phyloP scores from a whole-genome alignment of 768 basidiomycete genomes.

The Mycena filopes region DNA sequence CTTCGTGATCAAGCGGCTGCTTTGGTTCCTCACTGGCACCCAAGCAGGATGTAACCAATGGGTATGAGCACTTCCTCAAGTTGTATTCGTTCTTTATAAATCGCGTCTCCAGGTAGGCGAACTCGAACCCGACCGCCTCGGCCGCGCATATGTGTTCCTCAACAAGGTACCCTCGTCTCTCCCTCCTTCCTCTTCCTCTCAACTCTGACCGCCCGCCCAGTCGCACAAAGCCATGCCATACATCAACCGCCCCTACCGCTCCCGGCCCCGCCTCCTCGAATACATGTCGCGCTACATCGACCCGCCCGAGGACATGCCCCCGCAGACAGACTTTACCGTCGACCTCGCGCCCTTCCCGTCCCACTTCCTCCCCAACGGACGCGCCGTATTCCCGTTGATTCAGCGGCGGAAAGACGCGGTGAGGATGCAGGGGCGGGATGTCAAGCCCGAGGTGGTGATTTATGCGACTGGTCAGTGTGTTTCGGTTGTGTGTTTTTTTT shows the following conservation, averaged over 20 bases:
- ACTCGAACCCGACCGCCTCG: conserved; percentile 61
- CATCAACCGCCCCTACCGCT: conserved; percentile 66
- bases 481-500: neutral
- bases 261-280: conserved; percentile 54
- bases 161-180: conserved; percentile 54
- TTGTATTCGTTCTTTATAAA: neutral
- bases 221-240: conserved; percentile 69
- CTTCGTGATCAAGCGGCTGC: conserved; percentile 66
- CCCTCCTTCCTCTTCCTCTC: neutral
- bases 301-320: conserved; percentile 59
- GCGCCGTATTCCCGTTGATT: conserved; percentile 54
- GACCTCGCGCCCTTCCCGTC: conserved; percentile 69
- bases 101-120: conserved; percentile 55
- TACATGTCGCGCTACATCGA: conserved; percentile 67
- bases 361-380: conserved; percentile 53
- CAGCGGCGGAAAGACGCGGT: conserved; percentile 54
- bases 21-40: conserved; percentile 72
- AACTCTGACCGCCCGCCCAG: conserved; percentile 36
- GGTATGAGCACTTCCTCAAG: conserved; percentile 42
- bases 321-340: conserved; percentile 54
- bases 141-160: conserved; percentile 72
- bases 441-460: conserved; percentile 60
- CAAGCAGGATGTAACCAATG: conserved; percentile 71
- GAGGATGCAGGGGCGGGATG: conserved; percentile 49
- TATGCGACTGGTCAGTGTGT: conserved; percentile 48